phyloP scores from a whole-genome alignment of 1,284 basidiomycete genomes.

The Trichosporon sp. region DNA sequence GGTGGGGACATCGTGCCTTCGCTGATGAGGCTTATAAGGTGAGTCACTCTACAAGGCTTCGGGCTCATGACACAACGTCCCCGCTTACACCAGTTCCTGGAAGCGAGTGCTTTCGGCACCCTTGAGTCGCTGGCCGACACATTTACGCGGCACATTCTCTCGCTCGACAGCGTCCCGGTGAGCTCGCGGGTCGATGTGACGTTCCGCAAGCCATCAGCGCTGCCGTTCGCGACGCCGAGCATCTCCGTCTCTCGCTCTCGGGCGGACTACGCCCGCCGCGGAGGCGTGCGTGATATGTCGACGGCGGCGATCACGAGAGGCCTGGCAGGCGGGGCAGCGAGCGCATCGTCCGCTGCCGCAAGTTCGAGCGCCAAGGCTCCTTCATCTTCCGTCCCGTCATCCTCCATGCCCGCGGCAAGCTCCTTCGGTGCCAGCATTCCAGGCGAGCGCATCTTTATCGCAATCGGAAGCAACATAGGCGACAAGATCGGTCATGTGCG shows the following conservation, averaged over 20 bases:
- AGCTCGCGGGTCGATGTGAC: conserved; percentile 51
- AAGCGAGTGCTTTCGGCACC: conserved; percentile 59
- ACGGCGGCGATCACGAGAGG: not conserved
- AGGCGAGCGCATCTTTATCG: conserved; percentile 57
- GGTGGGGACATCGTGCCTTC: conserved; percentile 49
- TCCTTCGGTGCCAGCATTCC: not conserved
- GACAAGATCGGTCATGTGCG: conserved; percentile 82
- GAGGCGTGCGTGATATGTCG: conserved; percentile 6
- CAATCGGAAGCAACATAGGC: conserved; percentile 85
- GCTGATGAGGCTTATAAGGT: conserved; percentile 51
- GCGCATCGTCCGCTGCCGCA: too few relatives aligned
- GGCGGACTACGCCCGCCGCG: conserved; percentile 34
- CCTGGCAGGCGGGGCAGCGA: not conserved
- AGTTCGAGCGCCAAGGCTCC: too few relatives aligned
- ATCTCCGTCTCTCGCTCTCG: conserved; percentile 58
- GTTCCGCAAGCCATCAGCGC: conserved; percentile 69
- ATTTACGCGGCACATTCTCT: conserved; percentile 52
- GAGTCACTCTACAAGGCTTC: conserved; percentile 19
- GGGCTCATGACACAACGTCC: too few relatives aligned
- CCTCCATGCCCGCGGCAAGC: not conserved
- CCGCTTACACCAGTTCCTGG: conserved; percentile 43
- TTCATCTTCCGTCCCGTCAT: not conserved
- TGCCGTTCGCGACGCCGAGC: conserved; percentile 64
- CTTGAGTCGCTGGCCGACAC: conserved; percentile 67
- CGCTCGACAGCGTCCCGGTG: conserved; percentile 17